Conservation (phyloP, 257 asterid species). For the Solanum sejunctum region DNA sequence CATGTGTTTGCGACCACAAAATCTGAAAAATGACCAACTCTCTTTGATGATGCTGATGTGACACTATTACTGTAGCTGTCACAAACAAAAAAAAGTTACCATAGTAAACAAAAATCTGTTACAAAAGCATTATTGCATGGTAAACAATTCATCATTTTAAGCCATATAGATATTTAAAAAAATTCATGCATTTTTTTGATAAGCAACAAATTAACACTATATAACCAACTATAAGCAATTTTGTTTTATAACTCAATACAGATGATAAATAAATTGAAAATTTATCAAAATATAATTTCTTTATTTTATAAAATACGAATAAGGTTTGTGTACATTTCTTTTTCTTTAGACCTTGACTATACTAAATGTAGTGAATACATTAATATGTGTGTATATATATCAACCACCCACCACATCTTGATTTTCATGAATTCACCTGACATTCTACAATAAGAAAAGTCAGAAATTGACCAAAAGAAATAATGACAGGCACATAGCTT, state of each 20-base stretch:
- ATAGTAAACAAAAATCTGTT: not conserved
- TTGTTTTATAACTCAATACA: not conserved
- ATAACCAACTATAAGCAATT: not conserved
- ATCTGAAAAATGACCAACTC: not conserved
- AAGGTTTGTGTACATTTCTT: not conserved
- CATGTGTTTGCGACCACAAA: not conserved
- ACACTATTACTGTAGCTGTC: not conserved
- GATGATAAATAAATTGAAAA: not conserved
- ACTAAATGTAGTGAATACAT: not conserved
- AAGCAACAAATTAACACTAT: not conserved
- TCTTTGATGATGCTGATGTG: not conserved
- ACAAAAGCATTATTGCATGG: not conserved
- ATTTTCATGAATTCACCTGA: not conserved
- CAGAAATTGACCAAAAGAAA: not conserved
- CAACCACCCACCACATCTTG: not conserved
- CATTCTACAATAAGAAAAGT: not conserved
- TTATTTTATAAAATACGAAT: not conserved
- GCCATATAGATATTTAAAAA: not conserved
- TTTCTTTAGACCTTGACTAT: not conserved
- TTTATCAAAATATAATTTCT: accelerated
- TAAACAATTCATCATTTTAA: not conserved
- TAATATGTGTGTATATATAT: not conserved
- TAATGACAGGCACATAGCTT: not conserved
- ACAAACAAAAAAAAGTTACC: not conserved
- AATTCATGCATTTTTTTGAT: not conserved